Base-by-base conservation (phyloP, 495 filamentous ascomycete genomes). In the Apodospora peruviana region DNA sequence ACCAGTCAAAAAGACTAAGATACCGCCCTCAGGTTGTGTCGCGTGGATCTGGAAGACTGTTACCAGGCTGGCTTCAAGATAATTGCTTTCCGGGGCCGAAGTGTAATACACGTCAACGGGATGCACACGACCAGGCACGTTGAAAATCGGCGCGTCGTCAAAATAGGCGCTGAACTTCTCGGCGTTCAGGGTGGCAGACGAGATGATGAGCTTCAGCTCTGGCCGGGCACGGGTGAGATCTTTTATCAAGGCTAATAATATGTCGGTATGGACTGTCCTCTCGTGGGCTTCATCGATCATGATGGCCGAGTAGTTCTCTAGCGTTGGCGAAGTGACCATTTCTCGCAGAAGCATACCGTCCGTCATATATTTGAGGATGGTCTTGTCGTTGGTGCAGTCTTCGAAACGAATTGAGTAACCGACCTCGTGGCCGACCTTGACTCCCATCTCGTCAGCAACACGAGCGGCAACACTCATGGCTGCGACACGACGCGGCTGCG, bases 221-320 rank as follows among this genome's bases (percentile, higher is more conserved):
- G 89, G 88, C 20, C 91, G 73, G 40, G 85, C 86, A 48, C 89
- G 78, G 11, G 88, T 86, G 49, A 97, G 83, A 73, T 97, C 93
- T 62, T 97, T 97, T 40, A 96, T 78, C 27, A 98, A 75, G 25
- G 88, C 90, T 48, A 95, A 81, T 4, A 96, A 74, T 58, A 98
- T 90, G 65, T 98, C 93, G 2, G 94, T 96, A 36, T 87, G 81
- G 10, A 97, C 76, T 0, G 88, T 96, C 54, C 93, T 76, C 62
- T 98, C 93, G 78, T 98, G 93, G 16, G 94, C 93, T 63, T 98
- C 93, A 60, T 98, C 93, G 52, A 45, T 91, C 86, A 98, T 96
- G 52, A 98, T 60, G 2, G 85, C 87, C 0, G 88, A 85, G 60
- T 97, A 97, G n/a, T 79, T 81, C 10, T 83, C 76, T 10, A 97